Percentiles rank a stretch among this genome's conserved stretches.
These are phyloP conservation scores for Cytospora schulzeri DNA, from an alignment of 2,329 filamentous ascomycete genomes.

Conservation along the genomic window DNA sequence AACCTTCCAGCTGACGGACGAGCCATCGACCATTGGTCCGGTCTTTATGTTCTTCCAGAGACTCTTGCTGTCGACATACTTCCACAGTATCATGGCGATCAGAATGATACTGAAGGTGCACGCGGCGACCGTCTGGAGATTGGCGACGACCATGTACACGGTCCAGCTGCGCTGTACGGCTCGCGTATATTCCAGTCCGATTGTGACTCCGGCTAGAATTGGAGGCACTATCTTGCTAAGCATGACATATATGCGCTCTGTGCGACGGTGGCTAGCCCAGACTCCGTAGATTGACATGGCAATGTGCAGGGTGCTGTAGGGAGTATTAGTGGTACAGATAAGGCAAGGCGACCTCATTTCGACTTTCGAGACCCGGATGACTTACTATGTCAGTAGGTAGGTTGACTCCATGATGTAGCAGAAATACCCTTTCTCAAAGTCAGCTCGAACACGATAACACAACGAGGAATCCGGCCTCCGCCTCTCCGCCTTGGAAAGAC, in stretches of 20 bases:
- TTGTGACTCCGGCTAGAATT: background rate
- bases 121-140: background rate
- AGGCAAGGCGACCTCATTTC: background rate
- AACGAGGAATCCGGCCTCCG: no score
- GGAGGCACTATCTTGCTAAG: conserved; percentile 7
- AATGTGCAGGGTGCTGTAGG: background rate
- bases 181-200: conserved; percentile 2
- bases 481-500: no score
- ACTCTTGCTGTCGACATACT: conserved; percentile 5
- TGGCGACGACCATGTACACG: conserved; percentile 15
- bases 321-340: background rate
- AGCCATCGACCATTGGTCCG: background rate
- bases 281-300: conserved; percentile 16
- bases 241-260: background rate
- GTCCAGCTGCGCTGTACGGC: conserved; percentile 12
- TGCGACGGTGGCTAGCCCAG: conserved; percentile 4
- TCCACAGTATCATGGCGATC: conserved; percentile 16
- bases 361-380: background rate
- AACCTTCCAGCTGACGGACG: background rate
- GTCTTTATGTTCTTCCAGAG: background rate
- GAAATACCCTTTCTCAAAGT: background rate
- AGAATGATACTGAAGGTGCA: conserved; percentile 17
- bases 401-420: background rate
- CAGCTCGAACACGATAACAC: background rate
- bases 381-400: background rate